Percentiles rank a stretch among this genome's conserved stretches.
Conservation (phyloP, 352 stramenopile species). For the Globisporangium carolinianum region DNA sequence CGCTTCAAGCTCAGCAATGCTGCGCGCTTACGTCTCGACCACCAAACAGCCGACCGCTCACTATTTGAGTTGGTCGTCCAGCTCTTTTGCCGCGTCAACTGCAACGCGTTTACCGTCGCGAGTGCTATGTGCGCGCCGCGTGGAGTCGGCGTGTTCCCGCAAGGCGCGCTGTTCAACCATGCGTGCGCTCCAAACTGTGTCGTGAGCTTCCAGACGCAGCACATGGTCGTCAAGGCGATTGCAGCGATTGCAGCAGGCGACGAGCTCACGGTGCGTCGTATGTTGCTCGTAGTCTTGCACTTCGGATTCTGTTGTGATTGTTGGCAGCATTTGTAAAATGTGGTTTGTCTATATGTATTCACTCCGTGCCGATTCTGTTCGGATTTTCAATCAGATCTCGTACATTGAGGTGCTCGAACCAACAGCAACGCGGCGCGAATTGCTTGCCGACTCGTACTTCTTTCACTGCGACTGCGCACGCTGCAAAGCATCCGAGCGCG, state of each 20-base stretch:
- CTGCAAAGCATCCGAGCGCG: constrained; percentile 9
- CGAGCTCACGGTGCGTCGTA: constrained; percentile 42
- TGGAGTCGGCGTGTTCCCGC: constrained; percentile 57
- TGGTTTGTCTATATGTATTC: no score
- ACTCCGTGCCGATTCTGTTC: no score
- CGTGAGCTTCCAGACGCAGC: constrained; percentile 42
- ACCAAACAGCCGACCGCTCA: constrained; percentile 9
- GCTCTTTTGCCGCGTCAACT: constrained; percentile 70
- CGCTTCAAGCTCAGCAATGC: constrained; percentile 30
- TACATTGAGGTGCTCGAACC: constrained; percentile 67
- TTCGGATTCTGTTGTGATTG: background rate
- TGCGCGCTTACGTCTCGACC: background rate
- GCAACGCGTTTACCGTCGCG: constrained; percentile 72
- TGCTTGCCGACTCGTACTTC: constrained; percentile 57
- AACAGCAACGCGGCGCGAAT: constrained; percentile 19
- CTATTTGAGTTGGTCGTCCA: constrained; percentile 30
- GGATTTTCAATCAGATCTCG: constrained; percentile 24
- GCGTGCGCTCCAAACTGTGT: constrained; percentile 69
- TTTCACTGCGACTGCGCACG: constrained; percentile 51
- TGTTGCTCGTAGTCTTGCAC: background rate
- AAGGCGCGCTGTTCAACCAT: constrained; percentile 70
- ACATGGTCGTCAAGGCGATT: constrained; percentile 46
- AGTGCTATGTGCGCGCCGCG: constrained; percentile 38
- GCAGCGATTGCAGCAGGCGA: constrained; percentile 29
- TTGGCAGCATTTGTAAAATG: no score